These are phyloP conservation scores for Buxus sempervirens DNA, from an alignment of 164 flowering plant species.

Conservation along the genomic window DNA sequence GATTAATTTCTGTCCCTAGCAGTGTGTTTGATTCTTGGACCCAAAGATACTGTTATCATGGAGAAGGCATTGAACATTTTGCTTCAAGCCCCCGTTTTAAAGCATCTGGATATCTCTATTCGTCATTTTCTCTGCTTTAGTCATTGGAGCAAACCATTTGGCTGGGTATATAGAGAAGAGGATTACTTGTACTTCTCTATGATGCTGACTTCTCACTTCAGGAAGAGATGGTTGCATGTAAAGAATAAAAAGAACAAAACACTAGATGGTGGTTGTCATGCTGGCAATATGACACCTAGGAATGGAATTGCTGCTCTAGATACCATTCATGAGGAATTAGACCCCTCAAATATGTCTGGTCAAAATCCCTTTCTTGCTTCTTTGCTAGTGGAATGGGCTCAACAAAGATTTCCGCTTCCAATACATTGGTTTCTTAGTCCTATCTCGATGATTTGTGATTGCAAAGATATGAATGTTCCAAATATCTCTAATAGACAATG, in stretches of 20 bases:
- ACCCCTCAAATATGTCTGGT: slow-evolving; percentile 21
- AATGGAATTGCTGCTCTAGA: slow-evolving; percentile 36
- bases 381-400: slow-evolving; percentile 67
- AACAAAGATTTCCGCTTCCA: slow-evolving; percentile 92
- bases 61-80: slow-evolving; percentile 55
- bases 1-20: slow-evolving; percentile 49
- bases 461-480: slow-evolving; percentile 16
- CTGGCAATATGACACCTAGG: slow-evolving; percentile 12
- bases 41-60: slow-evolving; percentile 45
- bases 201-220: slow-evolving; percentile 56
- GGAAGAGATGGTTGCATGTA: slow-evolving; percentile 57
- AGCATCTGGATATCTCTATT: slow-evolving; percentile 41
- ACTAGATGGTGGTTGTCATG: slow-evolving; percentile 4
- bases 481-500: slow-evolving; percentile 11
- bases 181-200: slow-evolving; percentile 48
- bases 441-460: slow-evolving; percentile 38
- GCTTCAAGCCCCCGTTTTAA: too few species aligned
- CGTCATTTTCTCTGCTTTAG: slow-evolving; percentile 26
- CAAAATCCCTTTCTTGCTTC: slow-evolving; percentile 21
- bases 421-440: slow-evolving; percentile 90
- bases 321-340: slow-evolving; percentile 75
- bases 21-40: slow-evolving; percentile 50
- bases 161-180: slow-evolving; percentile 51
- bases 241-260: slow-evolving; percentile 42
- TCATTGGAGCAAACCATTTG: slow-evolving; percentile 24